A percentile compares a stretch with the other conserved stretches of the same genome.
These are phyloP conservation scores for Globisporangium mamillatum DNA, from an alignment of 352 stramenopile genomes.

Conservation along the genomic window DNA sequence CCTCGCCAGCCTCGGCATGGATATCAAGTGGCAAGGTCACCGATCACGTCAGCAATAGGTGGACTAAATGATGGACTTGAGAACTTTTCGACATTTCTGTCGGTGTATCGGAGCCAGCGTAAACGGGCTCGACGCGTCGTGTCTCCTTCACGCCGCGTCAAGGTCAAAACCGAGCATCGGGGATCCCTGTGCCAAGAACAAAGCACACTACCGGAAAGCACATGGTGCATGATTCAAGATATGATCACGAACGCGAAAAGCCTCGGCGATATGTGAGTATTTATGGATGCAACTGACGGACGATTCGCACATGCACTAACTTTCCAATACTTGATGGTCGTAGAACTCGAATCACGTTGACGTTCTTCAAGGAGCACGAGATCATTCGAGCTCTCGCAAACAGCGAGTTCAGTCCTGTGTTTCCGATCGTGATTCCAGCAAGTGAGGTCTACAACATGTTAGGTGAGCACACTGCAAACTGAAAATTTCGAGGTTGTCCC, in stretches of 20 bases:
- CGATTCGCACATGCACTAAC: neutral
- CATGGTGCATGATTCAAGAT: conserved; percentile 36
- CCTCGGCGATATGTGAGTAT: conserved; percentile 47
- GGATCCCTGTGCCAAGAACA: neutral
- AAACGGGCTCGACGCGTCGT: conserved; percentile 4
- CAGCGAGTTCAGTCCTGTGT: conserved; percentile 15
- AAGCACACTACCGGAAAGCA: conserved; percentile 24
- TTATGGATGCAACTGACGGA: neutral
- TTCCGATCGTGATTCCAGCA: conserved; percentile 48
- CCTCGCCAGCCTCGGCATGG: neutral
- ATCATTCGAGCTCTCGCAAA: conserved; percentile 17
- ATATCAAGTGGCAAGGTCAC: neutral
- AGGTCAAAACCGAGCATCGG: neutral
- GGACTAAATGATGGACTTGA: neutral
- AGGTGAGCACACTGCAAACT: conserved; percentile 23
- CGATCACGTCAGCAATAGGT: neutral
- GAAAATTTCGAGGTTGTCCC: neutral
- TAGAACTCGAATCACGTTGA: conserved; percentile 49
- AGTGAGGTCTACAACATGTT: conserved; percentile 72
- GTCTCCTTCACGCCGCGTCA: neutral
- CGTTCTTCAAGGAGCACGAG: conserved; percentile 71
- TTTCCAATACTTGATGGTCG: neutral
- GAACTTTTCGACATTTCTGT: neutral
- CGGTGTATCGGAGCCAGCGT: neutral
- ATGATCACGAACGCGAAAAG: conserved; percentile 38